phyloP scores from a whole-genome alignment of 2,329 filamentous ascomycete species.

The Pseudopyrenochaeta lycopersici region DNA sequence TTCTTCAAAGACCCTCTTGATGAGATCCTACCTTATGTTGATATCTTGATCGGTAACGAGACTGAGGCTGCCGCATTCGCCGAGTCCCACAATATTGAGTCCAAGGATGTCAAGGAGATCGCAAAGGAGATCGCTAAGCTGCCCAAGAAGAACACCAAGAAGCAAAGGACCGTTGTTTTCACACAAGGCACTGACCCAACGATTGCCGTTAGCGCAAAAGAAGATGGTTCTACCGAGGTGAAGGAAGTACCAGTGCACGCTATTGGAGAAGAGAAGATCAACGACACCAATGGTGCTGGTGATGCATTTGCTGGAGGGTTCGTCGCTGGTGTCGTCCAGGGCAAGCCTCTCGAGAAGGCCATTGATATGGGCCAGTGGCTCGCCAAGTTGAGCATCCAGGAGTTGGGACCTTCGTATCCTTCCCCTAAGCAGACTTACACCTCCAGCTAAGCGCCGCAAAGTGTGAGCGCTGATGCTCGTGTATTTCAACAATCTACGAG shows the following conservation, averaged over 20 bases:
- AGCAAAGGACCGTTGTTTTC: constrained; percentile 86
- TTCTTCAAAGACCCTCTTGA: constrained; percentile 98
- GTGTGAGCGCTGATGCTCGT: constrained; percentile 47
- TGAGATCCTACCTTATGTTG: constrained; percentile 86
- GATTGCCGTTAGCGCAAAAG: constrained; percentile 77
- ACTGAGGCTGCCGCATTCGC: constrained; percentile 90
- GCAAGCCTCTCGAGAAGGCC: constrained; percentile 77
- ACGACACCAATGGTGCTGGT: constrained; percentile 95
- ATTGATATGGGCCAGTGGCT: constrained; percentile 98
- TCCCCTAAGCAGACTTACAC: constrained; percentile 53
- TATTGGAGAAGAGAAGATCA: constrained; percentile 80
- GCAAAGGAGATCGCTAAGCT: constrained; percentile 85
- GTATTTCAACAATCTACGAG: constrained; percentile 53
- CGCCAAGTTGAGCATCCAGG: constrained; percentile 90
- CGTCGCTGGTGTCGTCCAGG: constrained; percentile 86
- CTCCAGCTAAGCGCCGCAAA: constrained; percentile 39
- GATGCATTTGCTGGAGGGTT: constrained; percentile 97
- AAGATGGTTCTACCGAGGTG: constrained; percentile 69
- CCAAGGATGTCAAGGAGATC: constrained; percentile 83
- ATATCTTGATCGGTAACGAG: constrained; percentile 97
- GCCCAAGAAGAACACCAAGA: constrained; percentile 89
- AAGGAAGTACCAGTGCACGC: constrained; percentile 82
- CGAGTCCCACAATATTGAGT: constrained; percentile 77
- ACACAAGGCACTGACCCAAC: constrained; percentile 95
- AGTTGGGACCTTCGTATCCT: constrained; percentile 87